These are phyloP conservation scores for Phytopythium delawarense DNA, from an alignment of 352 stramenopile genomes.

Conservation along the genomic window DNA sequence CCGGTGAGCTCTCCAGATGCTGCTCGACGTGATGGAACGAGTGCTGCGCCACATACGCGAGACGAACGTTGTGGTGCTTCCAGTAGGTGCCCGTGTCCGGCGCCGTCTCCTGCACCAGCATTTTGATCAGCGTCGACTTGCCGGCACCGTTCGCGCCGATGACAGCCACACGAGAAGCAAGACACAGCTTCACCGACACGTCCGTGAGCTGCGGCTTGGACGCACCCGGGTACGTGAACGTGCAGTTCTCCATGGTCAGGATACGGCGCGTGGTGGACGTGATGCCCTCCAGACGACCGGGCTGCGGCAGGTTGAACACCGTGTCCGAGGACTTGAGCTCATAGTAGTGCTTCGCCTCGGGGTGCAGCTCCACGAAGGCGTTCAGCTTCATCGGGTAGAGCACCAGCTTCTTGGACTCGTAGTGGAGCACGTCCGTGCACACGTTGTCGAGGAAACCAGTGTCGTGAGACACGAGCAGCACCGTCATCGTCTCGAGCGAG, in stretches of 20 bases:
- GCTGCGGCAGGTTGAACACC: slow-evolving; percentile 87
- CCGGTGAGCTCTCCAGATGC: slow-evolving; percentile 92
- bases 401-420: slow-evolving; percentile 95
- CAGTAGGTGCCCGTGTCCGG: slow-evolving; percentile 70
- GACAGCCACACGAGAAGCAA: slow-evolving; percentile 95
- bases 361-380: slow-evolving; percentile 89
- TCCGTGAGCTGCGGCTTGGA: slow-evolving; percentile 89
- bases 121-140: slow-evolving; percentile 99
- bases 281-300: slow-evolving; percentile 89
- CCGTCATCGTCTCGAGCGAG: slow-evolving; percentile 92
- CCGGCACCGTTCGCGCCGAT: slow-evolving; percentile 96
- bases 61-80: slow-evolving; percentile 90
- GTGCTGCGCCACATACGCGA: slow-evolving; percentile 97
- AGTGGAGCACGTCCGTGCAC: slow-evolving; percentile 96
- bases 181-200: slow-evolving; percentile 93
- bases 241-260: slow-evolving; percentile 87
- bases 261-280: slow-evolving; percentile 90
- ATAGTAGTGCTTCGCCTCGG: slow-evolving; percentile 93
- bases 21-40: slow-evolving; percentile 97
- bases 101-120: slow-evolving; percentile 78
- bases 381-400: slow-evolving; percentile 88
- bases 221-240: slow-evolving; percentile 84
- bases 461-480: slow-evolving; percentile 97
- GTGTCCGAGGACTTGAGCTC: slow-evolving; percentile 80
- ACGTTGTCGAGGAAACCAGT: slow-evolving; percentile 96